Conservation (phyloP, 768 basidiomycete species). For the Candolleomyces eurysporus region DNA sequence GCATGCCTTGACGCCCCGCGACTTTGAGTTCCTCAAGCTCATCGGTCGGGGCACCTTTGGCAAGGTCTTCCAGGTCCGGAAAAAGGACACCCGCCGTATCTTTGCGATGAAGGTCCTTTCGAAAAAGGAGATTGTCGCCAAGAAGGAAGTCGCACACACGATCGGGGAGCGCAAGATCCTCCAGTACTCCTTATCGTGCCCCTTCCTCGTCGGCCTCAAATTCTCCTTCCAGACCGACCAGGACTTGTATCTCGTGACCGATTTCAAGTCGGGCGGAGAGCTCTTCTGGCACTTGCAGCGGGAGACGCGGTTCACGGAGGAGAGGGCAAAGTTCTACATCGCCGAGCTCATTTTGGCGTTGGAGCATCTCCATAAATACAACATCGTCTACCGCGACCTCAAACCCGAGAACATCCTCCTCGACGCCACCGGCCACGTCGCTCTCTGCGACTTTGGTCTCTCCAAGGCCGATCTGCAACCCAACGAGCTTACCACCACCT, state of each 20-base stretch:
- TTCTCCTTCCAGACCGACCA: slow-evolving; percentile 97
- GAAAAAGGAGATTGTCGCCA: slow-evolving; percentile 98
- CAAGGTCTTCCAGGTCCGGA: slow-evolving; percentile 98
- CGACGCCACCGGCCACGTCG: slow-evolving; percentile 97
- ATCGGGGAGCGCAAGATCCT: slow-evolving; percentile 99
- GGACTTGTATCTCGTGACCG: slow-evolving; percentile 94
- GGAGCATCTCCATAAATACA: slow-evolving; percentile 96
- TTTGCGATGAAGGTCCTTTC: slow-evolving; percentile 99
- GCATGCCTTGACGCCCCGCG: slow-evolving; percentile 85
- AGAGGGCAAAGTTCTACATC: slow-evolving; percentile 93
- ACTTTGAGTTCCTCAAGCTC: slow-evolving; percentile 98
- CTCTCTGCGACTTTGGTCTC: slow-evolving; percentile 96
- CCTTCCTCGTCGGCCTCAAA: slow-evolving; percentile 97
- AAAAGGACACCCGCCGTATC: slow-evolving; percentile 96
- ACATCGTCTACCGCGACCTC: slow-evolving; percentile 94
- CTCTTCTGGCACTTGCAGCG: slow-evolving; percentile 98
- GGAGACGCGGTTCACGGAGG: slow-evolving; percentile 91
- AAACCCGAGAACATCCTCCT: slow-evolving; percentile 99
- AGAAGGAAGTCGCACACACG: slow-evolving; percentile 99
- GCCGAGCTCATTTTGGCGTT: slow-evolving; percentile 93
- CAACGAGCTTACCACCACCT: slow-evolving; percentile 97
- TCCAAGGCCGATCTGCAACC: slow-evolving; percentile 93
- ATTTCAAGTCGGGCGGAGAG: slow-evolving; percentile 98
- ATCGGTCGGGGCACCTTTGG: slow-evolving; percentile 99
- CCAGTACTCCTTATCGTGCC: slow-evolving; percentile 87